These are phyloP conservation scores for Lentinula detonsa DNA, from an alignment of 768 basidiomycete species.

Conservation along the genomic window DNA sequence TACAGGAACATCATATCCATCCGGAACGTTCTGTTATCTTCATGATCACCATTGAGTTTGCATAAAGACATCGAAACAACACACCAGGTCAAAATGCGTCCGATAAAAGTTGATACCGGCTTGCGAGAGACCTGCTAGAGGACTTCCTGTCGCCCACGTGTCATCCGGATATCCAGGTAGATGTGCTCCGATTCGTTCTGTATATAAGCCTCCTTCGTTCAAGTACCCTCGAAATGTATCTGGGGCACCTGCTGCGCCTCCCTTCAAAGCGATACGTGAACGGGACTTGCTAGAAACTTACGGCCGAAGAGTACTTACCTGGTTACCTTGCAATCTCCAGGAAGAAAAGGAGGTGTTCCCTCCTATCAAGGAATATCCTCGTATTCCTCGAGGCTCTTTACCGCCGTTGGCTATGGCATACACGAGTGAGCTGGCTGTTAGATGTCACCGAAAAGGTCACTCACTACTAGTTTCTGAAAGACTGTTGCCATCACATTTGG, in stretches of 20 bases:
- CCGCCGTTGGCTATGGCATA: conserved; percentile 33
- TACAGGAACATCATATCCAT: conserved; percentile 37
- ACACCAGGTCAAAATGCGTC: conserved; percentile 33
- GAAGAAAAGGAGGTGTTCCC: conserved; percentile 28
- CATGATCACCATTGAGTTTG: neutral
- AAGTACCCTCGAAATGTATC: conserved; percentile 43
- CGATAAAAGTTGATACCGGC: conserved; percentile 40
- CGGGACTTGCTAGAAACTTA: neutral
- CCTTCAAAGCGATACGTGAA: conserved; percentile 15
- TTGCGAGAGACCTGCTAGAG: conserved; percentile 24
- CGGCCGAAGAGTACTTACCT: conserved; percentile 15
- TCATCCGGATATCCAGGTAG: conserved; percentile 39
- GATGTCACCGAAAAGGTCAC: neutral
- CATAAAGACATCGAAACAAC: neutral
- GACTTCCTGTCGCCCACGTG: conserved; percentile 29
- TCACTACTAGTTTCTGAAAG: conserved; percentile 40
- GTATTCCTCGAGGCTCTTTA: conserved; percentile 43
- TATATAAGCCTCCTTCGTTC: conserved; percentile 46
- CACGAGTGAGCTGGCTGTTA: neutral
- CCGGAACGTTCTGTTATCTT: conserved; percentile 25
- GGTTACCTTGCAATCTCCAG: conserved; percentile 41
- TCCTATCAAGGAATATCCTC: conserved; percentile 38
- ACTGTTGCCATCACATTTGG: neutral
- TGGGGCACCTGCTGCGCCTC: conserved; percentile 31
- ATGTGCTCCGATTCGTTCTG: conserved; percentile 45